phyloP scores from a whole-genome alignment of 371 early-diverging fungal species.

The Mucor plumbeus region DNA sequence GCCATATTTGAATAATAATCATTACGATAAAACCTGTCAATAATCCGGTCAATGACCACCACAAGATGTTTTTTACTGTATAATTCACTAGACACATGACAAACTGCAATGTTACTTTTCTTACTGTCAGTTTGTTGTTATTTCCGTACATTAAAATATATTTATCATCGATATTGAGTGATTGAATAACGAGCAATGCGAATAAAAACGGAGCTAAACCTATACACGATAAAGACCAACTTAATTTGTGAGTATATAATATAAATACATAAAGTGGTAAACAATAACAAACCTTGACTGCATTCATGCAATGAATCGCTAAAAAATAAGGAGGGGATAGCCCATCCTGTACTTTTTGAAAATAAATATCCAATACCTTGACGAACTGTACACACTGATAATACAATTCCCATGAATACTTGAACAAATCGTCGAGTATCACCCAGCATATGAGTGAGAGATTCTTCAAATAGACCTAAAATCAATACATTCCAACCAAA shows the following conservation, averaged over 20 bases:
- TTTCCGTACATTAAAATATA: constrained; percentile 39
- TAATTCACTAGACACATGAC: constrained; percentile 51
- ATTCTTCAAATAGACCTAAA: constrained; percentile 39
- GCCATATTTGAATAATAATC: constrained; percentile 25
- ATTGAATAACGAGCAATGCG: constrained; percentile 50
- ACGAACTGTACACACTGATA: constrained; percentile 30
- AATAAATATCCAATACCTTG: constrained; percentile 49
- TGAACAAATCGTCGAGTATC: constrained; percentile 30
- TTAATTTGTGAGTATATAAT: not conserved
- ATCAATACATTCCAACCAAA: constrained; percentile 32
- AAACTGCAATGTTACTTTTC: constrained; percentile 40
- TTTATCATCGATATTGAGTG: constrained; percentile 41
- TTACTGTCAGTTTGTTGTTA: constrained; percentile 34
- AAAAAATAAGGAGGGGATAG: constrained; percentile 51
- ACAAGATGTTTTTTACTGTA: constrained; percentile 46
- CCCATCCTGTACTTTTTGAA: constrained; percentile 52
- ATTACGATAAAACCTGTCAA: constrained; percentile 45
- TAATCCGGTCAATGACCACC: constrained; percentile 57
- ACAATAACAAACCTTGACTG: constrained; percentile 45
- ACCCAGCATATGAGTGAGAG: constrained; percentile 37
- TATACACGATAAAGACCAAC: constrained; percentile 2
- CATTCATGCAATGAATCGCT: constrained; percentile 56
- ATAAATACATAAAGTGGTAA: not conserved
- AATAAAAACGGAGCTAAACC: constrained; percentile 55
- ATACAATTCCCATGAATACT: constrained; percentile 26